Evolutionary conservation across 108 stramenopile genomes (phyloP).

Genomic region (Cyclotella atomus): DNA sequence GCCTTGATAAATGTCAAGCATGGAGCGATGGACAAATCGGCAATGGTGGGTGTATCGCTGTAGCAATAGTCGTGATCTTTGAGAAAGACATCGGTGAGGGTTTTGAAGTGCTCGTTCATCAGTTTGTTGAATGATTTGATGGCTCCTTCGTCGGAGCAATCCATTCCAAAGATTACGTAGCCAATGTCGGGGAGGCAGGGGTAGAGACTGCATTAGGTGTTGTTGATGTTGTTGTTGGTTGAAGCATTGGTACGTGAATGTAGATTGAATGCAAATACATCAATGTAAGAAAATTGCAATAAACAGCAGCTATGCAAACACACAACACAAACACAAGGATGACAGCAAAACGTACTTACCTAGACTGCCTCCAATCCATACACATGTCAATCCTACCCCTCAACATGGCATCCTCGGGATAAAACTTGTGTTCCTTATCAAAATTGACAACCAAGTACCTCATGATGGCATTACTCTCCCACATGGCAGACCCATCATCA

Average conservation of each 20-base stretch:
- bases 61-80: constrained; percentile 40
- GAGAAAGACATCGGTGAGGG: constrained; percentile 25
- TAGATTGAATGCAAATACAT: not conserved
- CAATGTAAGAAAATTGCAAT: not conserved
- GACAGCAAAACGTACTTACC: no score
- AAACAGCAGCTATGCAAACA: not conserved
- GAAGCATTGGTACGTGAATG: no score
- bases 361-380: constrained; percentile 11
- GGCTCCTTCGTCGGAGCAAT: constrained; percentile 11
- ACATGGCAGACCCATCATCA: constrained; percentile 32
- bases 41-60: constrained; percentile 47
- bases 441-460: constrained; percentile 35
- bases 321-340: no score
- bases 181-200: constrained; percentile 21
- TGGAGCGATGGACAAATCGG: constrained; percentile 43
- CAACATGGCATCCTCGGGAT: constrained; percentile 36
- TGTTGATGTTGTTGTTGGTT: no score
- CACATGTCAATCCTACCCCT: constrained; percentile 46
- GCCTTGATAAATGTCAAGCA: constrained; percentile 29
- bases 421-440: constrained; percentile 26
- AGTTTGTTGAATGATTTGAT: constrained; percentile 21
- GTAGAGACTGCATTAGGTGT: constrained; percentile 6
- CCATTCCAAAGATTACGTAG: constrained; percentile 28
- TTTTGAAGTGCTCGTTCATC: constrained; percentile 19
- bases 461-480: constrained; percentile 43